These are phyloP conservation scores for Acacia acuminata DNA, from an alignment of 306 rosid genomes.

Conservation along the genomic window DNA sequence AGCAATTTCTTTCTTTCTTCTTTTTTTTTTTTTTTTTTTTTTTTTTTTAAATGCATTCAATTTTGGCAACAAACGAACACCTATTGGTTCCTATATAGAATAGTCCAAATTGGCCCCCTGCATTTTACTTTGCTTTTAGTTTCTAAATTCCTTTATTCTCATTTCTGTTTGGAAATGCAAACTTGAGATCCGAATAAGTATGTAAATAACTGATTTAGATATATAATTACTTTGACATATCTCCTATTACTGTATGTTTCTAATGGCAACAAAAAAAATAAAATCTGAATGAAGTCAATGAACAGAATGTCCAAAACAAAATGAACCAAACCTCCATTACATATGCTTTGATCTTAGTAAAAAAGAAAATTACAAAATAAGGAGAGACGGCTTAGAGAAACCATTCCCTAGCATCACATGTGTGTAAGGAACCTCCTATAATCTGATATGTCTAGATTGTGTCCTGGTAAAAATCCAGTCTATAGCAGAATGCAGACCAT, in stretches of 20 bases:
- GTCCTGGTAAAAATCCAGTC: neutral
- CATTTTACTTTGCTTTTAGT: constrained; percentile 1
- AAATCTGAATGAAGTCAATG: neutral
- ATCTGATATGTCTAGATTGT: constrained; percentile 16
- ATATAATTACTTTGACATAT: constrained; percentile 2
- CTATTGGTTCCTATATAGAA: neutral
- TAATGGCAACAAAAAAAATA: neutral
- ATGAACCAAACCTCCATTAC: constrained; percentile 1
- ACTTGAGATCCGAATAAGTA: neutral
- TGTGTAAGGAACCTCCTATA: neutral
- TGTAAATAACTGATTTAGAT: neutral
- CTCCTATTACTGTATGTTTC: constrained; percentile 1
- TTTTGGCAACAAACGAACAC: neutral
- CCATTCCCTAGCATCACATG: neutral
- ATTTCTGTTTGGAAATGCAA: neutral
- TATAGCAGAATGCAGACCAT: constrained; percentile 15
- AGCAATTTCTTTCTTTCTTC: neutral
- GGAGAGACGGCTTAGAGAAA: neutral
- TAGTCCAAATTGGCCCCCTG: neutral
- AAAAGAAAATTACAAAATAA: constrained; percentile 11
- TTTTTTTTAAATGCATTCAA: neutral
- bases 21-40: too few relatives aligned
- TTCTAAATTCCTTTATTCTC: neutral
- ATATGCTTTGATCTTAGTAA: constrained; percentile 3
- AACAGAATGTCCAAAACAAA: constrained; percentile 10